Evolutionary conservation across 176 grass and related monocot species (phyloP), one percentile per base, ranked within the genome.

Genomic region (Zoysia pacifica): DNA sequence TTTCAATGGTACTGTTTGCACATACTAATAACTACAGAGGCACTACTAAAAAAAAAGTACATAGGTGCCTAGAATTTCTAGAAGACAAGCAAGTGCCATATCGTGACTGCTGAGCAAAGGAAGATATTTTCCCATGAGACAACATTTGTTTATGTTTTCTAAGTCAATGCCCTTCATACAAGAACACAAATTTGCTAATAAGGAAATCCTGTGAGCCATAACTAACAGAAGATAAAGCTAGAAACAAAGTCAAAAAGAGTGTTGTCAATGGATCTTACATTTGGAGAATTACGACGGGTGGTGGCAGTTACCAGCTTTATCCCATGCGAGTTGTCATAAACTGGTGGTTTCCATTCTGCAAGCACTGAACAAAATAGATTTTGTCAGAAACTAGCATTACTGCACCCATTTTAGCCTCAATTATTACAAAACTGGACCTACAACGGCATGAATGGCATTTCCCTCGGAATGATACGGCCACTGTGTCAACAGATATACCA

Each of bases 281-380:
- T 97, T 65, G 95, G 95, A 78, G 95, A 97, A 90, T 97, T 97
- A 70, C 95, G 95, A 66, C 95, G 95, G 64, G 91, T 97, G 46
- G 92, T 94, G 48, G 95, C 95, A 64, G 95, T 91, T 84, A 86
- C 66, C 79, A 97, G 88, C 74, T 91, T 97, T 86, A 97, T 94
- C 20, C 95, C 95, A 67, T 91, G 85, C 72, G 92, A 92, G 82
- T 97, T 97, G 58, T 97, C 92, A 75, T 97, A 97, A 75, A 97
- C 95, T 83, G 95, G 95, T 75, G 95, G 95, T 82, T 97, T 97
- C 95, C 95, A 97, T 80, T 97, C 95, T 39, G 95, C 95, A 91
- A 97, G 95, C 58, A 97, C 95, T 97, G 78, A 58, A 81, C 48
- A 81, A 61, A 18, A 55, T 35, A 83, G 62, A 68, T 7, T 55